Base-by-base conservation (phyloP, 202 grass and related monocot genomes). In the Schoenoplectus triqueter region DNA sequence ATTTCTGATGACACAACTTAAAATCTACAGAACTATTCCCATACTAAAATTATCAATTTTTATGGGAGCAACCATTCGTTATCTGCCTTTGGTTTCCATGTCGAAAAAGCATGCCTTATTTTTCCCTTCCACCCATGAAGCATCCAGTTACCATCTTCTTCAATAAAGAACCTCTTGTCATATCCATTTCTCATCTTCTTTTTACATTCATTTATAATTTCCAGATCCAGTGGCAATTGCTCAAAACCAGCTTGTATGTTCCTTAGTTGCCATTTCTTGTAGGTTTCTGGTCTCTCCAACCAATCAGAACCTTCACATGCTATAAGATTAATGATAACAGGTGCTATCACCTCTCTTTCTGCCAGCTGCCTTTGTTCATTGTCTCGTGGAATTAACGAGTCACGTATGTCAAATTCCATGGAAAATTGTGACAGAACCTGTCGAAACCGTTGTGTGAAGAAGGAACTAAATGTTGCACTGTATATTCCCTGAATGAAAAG, bases 71-170 rank as follows among this genome's bases (percentile, higher is more conserved):
- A 52, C 19, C 10, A 76, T 55, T 76, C 55, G 2, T 20, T 20
- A 6, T 56, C 72, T 31, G 5, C 2, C 55, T 81, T 75, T 50
- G 85, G 88, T 50, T 87, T 90, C 88, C 88, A 90, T 66, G 88
- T 67, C 14, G 88, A 90, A 42, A 90, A 7, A 10, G 88, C 85
- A 52, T 87, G 86, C 14, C 76, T 87, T 66, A 90, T 84, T 62
- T 85, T 84, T 47, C 88, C 88, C 71, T 90, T 90, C 88, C 88
- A 90, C 5, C 88, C 88, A 47, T 90, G 88, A 56, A 90, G 74
- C 81, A 90, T 40, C 88, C 88, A 90, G 13, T 84, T 76, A 44
- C 75, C 55, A 73, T 87, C 88, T 50, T 87, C 88, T 56, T 90
- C 85, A 14, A 90, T 73, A 64, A 90, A 80, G 50, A 90, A 90